Percentiles rank a stretch among this genome's conserved stretches.
phyloP scores from a whole-genome alignment of 2,329 filamentous ascomycete genomes.

The Hymenoscyphus fraxineus region DNA sequence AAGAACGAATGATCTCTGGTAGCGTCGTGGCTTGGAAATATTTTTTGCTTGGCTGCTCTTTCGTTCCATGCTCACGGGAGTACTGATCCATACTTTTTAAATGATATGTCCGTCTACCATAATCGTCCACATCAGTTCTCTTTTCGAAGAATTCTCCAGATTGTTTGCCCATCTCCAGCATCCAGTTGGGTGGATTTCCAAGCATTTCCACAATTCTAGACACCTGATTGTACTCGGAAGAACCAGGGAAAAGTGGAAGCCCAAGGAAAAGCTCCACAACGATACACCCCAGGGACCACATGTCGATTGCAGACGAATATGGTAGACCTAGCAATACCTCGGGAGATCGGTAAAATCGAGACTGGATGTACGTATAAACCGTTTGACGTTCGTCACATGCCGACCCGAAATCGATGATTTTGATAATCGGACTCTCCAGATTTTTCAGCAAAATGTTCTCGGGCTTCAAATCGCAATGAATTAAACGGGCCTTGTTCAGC shows the following conservation, averaged over 20 bases:
- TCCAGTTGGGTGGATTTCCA: slow-evolving; percentile 93
- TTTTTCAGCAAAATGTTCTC: slow-evolving; percentile 98
- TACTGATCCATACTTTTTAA: slow-evolving; percentile 98
- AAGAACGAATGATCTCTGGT: slow-evolving; percentile 95
- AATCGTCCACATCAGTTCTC: slow-evolving; percentile 75
- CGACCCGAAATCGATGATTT: slow-evolving; percentile 99
- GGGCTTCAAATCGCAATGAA: slow-evolving; percentile 96
- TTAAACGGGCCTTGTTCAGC: slow-evolving; percentile 91
- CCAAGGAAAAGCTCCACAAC: slow-evolving; percentile 97
- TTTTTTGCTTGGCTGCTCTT: slow-evolving; percentile 99
- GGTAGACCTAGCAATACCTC: slow-evolving; percentile 93
- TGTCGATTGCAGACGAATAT: slow-evolving; percentile 97
- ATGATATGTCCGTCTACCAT: slow-evolving; percentile 82
- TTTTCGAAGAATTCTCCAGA: slow-evolving; percentile 97
- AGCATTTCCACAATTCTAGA: slow-evolving; percentile 98
- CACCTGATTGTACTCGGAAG: slow-evolving; percentile 98
- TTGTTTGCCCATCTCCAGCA: slow-evolving; percentile 98
- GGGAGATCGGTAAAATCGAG: slow-evolving; percentile 93
- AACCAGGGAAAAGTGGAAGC: slow-evolving; percentile 89
- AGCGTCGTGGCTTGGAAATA: slow-evolving; percentile 94
- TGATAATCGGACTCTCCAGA: slow-evolving; percentile 97
- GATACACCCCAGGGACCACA: slow-evolving; percentile 99
- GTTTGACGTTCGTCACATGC: slow-evolving; percentile 98
- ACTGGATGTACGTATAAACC: slow-evolving; percentile 99
- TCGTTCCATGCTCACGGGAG: slow-evolving; percentile 88